A percentile compares a stretch with the other conserved stretches of the same genome.
phyloP scores from a whole-genome alignment of 805 yeast genomes.

The Saccharomycopsis oosterbeekiorum region DNA sequence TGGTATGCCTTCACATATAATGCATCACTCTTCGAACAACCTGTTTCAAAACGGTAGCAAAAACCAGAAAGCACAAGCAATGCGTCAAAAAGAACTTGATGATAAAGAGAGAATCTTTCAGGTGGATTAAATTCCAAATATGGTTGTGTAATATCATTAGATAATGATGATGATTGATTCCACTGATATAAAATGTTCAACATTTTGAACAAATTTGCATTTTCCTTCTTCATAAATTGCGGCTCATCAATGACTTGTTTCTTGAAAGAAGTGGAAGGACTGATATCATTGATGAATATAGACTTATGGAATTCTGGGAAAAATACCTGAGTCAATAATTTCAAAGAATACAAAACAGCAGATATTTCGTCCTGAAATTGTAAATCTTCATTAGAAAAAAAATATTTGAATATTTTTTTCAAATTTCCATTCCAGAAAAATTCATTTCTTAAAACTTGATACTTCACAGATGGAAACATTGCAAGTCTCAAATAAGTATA shows the following conservation, averaged over 20 bases:
- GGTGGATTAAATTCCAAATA: neutral
- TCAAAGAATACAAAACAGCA: neutral
- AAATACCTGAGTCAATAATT: neutral
- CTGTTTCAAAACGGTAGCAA: slow-evolving; percentile 10
- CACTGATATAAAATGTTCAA: neutral
- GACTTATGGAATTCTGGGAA: neutral
- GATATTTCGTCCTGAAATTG: neutral
- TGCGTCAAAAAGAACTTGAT: slow-evolving; percentile 15
- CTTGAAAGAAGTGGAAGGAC: neutral
- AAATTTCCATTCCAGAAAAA: neutral
- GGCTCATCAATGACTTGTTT: neutral
- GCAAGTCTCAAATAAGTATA: neutral
- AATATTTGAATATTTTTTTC: neutral
- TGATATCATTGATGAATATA: neutral
- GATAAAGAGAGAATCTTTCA: slow-evolving; percentile 11
- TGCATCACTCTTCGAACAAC: neutral
- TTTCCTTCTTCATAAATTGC: neutral
- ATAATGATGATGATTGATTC: neutral
- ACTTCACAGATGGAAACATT: neutral
- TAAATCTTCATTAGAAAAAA: neutral
- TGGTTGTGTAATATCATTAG: neutral
- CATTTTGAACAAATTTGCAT: neutral
- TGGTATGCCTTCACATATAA: neutral
- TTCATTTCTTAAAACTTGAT: neutral
- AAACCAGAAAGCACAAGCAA: slow-evolving; percentile 12